A percentile compares a stretch with the other conserved stretches of the same genome.
These are phyloP conservation scores for Pholiota molesta DNA, from an alignment of 768 basidiomycete genomes.

Conservation along the genomic window DNA sequence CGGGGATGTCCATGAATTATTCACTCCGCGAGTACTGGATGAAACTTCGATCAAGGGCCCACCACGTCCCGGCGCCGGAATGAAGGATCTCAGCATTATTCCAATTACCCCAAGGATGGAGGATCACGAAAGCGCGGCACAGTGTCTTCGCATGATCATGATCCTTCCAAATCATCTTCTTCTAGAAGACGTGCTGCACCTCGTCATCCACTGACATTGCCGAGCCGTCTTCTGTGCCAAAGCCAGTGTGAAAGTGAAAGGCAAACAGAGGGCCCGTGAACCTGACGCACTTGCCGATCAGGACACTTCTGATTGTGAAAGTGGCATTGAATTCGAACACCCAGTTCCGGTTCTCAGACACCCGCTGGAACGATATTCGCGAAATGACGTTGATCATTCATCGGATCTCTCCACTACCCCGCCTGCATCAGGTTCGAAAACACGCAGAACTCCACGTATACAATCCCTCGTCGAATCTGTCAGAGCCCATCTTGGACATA, in stretches of 20 bases:
- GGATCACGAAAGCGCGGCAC: constrained; percentile 1
- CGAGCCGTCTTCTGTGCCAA: background rate
- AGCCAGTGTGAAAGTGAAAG: constrained; percentile 17
- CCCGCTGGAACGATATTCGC: constrained; percentile 1
- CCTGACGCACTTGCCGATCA: background rate
- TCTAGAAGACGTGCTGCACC: constrained; percentile 1
- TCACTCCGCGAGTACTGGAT: background rate
- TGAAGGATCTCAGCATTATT: constrained; percentile 12
- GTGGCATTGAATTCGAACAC: background rate
- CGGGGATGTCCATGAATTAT: background rate
- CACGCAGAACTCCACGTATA: constrained; percentile 32
- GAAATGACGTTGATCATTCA: background rate
- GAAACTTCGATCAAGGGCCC: constrained; percentile 1
- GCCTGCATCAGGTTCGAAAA: background rate
- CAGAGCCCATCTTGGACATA: constrained; percentile 43
- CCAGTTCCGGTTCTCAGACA: background rate
- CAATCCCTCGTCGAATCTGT: constrained; percentile 50
- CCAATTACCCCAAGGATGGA: constrained; percentile 2
- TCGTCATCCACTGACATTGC: background rate
- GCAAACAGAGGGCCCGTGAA: constrained; percentile 5
- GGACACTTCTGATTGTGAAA: background rate
- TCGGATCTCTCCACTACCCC: background rate
- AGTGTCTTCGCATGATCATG: constrained; percentile 5
- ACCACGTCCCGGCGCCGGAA: constrained; percentile 3
- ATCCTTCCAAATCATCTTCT: constrained; percentile 1